Percentiles rank a stretch among this genome's conserved stretches.
Evolutionary conservation across 495 filamentous ascomycete genomes (phyloP).

Genomic region (Aspergillus carlsbadensis): DNA sequence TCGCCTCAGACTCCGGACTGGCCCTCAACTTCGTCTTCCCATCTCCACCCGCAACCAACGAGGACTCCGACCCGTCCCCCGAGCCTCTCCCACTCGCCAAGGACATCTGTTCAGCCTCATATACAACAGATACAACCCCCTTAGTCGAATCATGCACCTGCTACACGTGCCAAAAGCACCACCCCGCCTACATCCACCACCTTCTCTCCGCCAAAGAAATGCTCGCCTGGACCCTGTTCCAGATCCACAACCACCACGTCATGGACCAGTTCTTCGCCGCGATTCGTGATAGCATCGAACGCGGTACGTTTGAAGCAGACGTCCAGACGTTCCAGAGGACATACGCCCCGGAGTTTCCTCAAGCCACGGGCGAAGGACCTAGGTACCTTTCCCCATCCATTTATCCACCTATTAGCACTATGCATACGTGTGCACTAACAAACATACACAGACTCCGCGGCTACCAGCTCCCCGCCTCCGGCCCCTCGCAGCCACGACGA

Average conservation of each 20-base stretch:
- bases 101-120: constrained; percentile 65
- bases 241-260: constrained; percentile 81
- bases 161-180: constrained; percentile 82
- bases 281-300: constrained; percentile 60
- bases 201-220: constrained; percentile 88
- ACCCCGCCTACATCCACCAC: constrained; percentile 84
- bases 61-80: constrained; percentile 3
- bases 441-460: constrained; percentile 63
- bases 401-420: neutral
- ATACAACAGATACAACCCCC: constrained; percentile 58
- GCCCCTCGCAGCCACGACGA: constrained; percentile 62
- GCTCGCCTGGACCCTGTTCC: constrained; percentile 90
- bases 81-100: constrained; percentile 58
- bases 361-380: constrained; percentile 73
- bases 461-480: constrained; percentile 74
- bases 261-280: constrained; percentile 70
- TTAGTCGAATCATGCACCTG: constrained; percentile 66
- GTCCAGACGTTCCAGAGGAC: constrained; percentile 50
- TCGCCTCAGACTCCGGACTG: constrained; percentile 79
- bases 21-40: constrained; percentile 81
- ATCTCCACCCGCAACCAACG: constrained; percentile 25
- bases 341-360: constrained; percentile 70
- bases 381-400: constrained; percentile 47
- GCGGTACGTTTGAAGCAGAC: constrained; percentile 63
- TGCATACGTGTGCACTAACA: constrained; percentile 1